Base-by-base conservation (phyloP, 2,329 filamentous ascomycete genomes). In the Penicillium sp. region DNA sequence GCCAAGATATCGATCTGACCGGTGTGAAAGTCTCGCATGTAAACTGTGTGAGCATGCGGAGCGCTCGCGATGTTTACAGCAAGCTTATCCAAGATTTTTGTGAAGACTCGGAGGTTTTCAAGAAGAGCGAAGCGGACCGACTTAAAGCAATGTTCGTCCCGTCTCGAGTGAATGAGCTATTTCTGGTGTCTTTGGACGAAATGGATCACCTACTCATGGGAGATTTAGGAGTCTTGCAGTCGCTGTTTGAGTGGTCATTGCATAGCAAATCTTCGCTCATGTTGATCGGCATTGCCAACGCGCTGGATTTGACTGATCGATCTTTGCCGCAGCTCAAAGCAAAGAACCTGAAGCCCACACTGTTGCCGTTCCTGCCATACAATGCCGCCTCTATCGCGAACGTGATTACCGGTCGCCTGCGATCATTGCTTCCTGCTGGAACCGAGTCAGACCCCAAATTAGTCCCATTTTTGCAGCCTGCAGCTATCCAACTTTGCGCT, bases 31-130 rank as follows among this genome's bases (percentile, higher is more conserved):
- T 82, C 36, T 80, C 81, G 2, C 90, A 89, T 57, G 76, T 98
- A 72, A 98, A 98, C 62, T 98, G 92, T 66, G 95, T 95, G 81
- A 95, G 89, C 65, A 81, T 95, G 65, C 93, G 92, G 57, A 86
- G 80, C 22, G 85, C 88, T 2, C 81, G 80, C 49, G 89, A 95
- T 58, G 74, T 98, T 14, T 94, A 93, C 64, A 75, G 76, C 45
- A 89, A 82, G 13, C 70, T 98, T 12, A 67, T 90, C 9, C 80
- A 85, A 48, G 75, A 77, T 37, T 77, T 90, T 28, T 70, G 82
- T 39, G 74, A 74, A 9, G 72, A 80, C 38, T 72, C 75, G 20
- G 76, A 82, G 27, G 61, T 80, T 23, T 66, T 75, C 7, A 83
- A 85, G 51, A 76, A 76, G 43, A 78, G 85, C 32, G 82, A 84